These are phyloP conservation scores for Phyllostachys edulis DNA, from an alignment of 176 grass and related monocot genomes.

Conservation along the genomic window DNA sequence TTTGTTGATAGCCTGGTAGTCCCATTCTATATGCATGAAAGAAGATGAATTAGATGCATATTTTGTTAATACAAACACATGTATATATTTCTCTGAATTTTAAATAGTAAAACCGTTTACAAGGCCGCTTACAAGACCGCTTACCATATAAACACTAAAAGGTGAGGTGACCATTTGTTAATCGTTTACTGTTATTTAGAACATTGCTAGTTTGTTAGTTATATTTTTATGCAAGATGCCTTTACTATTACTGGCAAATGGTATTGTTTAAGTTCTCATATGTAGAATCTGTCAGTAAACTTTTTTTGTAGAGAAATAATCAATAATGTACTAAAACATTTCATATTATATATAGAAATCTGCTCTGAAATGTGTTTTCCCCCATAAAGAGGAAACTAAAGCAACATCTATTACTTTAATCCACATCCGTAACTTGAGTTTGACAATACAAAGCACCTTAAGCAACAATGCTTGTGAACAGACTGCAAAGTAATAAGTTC, in stretches of 20 bases:
- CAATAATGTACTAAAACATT: background rate
- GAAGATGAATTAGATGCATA: too few relatives aligned
- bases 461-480: background rate
- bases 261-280: background rate
- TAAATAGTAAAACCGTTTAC: too few relatives aligned
- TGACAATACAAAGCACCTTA: slow-evolving; percentile 1
- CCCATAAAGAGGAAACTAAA: slow-evolving; percentile 8
- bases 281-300: background rate
- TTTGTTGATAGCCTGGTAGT: too few relatives aligned
- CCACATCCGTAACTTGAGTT: background rate
- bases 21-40: too few relatives aligned
- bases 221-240: slow-evolving; percentile 3
- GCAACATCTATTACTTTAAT: background rate
- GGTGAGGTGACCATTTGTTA: too few relatives aligned
- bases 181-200: too few relatives aligned
- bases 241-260: background rate
- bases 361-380: background rate
- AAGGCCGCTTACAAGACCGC: too few relatives aligned
- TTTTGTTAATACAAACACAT: too few relatives aligned
- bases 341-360: background rate
- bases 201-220: slow-evolving; percentile 13
- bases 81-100: too few relatives aligned
- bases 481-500: background rate
- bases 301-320: background rate
- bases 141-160: too few relatives aligned